Evolutionary conservation across 257 asterid species (phyloP), one percentile per base, ranked within the genome.

Genomic region (Scutellaria barbata): DNA sequence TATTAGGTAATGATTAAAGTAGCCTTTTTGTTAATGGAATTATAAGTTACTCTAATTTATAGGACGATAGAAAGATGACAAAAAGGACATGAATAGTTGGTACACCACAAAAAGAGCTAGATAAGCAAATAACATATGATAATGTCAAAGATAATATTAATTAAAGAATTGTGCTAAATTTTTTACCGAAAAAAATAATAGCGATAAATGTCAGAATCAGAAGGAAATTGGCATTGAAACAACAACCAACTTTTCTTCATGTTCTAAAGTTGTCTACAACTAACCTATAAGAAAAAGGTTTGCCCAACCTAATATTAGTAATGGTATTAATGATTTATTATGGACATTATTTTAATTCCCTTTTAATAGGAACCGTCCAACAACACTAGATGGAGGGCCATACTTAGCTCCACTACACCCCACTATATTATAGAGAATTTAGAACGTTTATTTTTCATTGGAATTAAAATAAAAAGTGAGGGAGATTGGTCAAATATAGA

Each of bases 361-460:
- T 75, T 79, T 65, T 37, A 43, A 70, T 59, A 5, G 8, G 35
- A 71, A 52, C 80, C 80, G 79, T 75, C 67, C 80, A 79, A 74
- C 52, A 22, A 50, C n/a, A 47, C 43, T 40, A 63, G 71, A 74
- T 58, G 80, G 80, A 70, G 76, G 77, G 73, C 67, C 74, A 65
- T 47, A 62, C 43, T 37, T 63, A 25, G n/a, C 25, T 53, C 79
- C 82, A 79, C 79, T 69, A 74, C 53, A 47, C 2, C 76, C 82
- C 76, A 78, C 74, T 48, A 55, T 58, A 58, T 55, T 10, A 10
- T 55, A 8, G 41, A 10, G 8, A 25, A 10, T 25, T 55, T 55
- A 22, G 41, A 22, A 55, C 5, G 5, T 30, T 30, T 25, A 55
- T 1, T 30, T 30, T 2, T 2, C 5, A 30, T 2, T 30, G 35